Base-by-base conservation (phyloP, 73 alveolate species). In the Durusdinium trenchii region DNA sequence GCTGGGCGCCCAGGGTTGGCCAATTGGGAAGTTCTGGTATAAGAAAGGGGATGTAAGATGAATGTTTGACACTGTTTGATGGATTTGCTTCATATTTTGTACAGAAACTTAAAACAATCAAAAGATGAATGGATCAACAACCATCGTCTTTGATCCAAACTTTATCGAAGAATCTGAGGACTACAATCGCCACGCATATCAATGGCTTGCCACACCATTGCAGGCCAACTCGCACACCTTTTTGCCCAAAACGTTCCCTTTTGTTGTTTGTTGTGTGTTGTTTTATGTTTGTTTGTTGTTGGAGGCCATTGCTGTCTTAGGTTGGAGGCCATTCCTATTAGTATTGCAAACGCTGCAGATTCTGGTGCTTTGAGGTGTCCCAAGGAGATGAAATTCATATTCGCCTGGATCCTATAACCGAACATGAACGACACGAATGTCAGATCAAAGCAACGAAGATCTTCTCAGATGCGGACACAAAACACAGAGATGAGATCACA, bases 171-270 rank as follows among this genome's bases (percentile, higher is more conserved):
- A 30, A 67, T 2, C 43, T 54, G 51, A 78, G 99, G 99, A 94
- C 99, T 94, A 94, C 93, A 78, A 73, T 38, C 91, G 99, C 36
- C 99, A 94, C 71, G 99, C 99, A 3, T 78, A 76, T 48, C 99
- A 94, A 51, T 94, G 99, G 99, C 82, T 94, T 43, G 71, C 99
- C 38, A 47, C 99, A 4, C 99, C 99, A 3, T 48, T 94, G 61
- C 64, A 91, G 98, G 97, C 73, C 18, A 10, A 1, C 36, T 14
- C 3, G 60, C 6, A 0, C 67, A 35, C 6, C n/a, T 47, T 36
- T 16, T 51, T 60, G 36, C 23, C 9, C 42, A 76, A 23, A 57
- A 57, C 23, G 23, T 60, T 23, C 73, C 73, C 73, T 60, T n/a
- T n/a, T n/a, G n/a, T n/a, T n/a, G n/a, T n/a, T 3, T 71, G n/a